A percentile compares a stretch with the other conserved stretches of the same genome.
phyloP scores from a whole-genome alignment of 2,329 filamentous ascomycete species.

The Diaporthe vexans region DNA sequence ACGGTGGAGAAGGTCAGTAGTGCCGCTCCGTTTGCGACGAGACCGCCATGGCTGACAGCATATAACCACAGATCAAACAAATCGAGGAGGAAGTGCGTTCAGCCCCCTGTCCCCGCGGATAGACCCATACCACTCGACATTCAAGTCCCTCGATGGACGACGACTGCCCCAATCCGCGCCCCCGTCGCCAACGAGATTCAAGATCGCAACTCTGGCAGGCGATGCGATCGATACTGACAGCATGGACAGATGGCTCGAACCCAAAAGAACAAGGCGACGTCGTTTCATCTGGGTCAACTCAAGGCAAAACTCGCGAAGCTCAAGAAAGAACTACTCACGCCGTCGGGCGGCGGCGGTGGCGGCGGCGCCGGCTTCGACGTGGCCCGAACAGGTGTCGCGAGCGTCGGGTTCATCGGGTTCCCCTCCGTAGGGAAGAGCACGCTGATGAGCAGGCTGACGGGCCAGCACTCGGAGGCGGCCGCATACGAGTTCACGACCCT shows the following conservation, averaged over 20 bases:
- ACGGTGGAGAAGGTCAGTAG: constrained; percentile 91
- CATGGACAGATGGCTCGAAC: constrained; percentile 74
- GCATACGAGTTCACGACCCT: constrained; percentile 99
- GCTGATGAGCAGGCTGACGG: constrained; percentile 93
- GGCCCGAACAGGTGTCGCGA: constrained; percentile 95
- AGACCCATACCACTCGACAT: constrained; percentile 11
- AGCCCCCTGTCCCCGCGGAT: constrained; percentile 32
- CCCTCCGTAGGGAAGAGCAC: constrained; percentile 99
- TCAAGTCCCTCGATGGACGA: background rate
- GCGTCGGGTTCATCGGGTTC: constrained; percentile 97
- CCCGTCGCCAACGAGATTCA: background rate
- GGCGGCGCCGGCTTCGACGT: constrained; percentile 95
- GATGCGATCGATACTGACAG: constrained; percentile 23
- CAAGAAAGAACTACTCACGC: constrained; percentile 94
- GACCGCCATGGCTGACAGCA: constrained; percentile 49
- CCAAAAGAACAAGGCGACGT: constrained; percentile 95
- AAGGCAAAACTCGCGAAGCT: constrained; percentile 99
- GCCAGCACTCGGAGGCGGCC: constrained; percentile 96
- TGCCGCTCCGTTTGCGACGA: constrained; percentile 29
- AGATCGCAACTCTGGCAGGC: background rate
- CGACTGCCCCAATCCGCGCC: background rate
- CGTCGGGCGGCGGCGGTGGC: constrained; percentile 84
- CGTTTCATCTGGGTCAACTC: constrained; percentile 93
- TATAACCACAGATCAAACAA: constrained; percentile 83
- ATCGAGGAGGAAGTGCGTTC: constrained; percentile 90